A percentile compares a stretch with the other conserved stretches of the same genome.
These are phyloP conservation scores for Fraxinus excelsior DNA, from an alignment of 257 asterid species.

Conservation along the genomic window DNA sequence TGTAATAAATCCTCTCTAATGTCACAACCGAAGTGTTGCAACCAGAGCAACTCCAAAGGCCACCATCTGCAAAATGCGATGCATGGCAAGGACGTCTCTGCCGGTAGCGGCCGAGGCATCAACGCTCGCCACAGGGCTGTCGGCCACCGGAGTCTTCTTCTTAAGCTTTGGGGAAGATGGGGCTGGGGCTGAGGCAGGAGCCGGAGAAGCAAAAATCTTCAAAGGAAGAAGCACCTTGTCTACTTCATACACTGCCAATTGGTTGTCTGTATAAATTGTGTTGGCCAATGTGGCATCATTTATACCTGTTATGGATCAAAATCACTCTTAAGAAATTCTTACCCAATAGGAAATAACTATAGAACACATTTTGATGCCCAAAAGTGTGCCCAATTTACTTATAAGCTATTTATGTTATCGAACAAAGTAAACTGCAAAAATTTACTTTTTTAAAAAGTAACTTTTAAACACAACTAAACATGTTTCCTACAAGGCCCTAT, in stretches of 20 bases:
- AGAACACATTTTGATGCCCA: background rate
- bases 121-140: constrained; percentile 45
- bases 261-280: constrained; percentile 63
- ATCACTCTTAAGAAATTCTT: background rate
- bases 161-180: constrained; percentile 35
- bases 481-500: too few species aligned
- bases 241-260: constrained; percentile 79
- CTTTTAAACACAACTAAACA: background rate
- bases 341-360: background rate
- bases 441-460: background rate
- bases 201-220: constrained; percentile 63
- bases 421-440: background rate
- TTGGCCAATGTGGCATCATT: constrained; percentile 61
- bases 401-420: background rate
- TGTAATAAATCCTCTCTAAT: background rate
- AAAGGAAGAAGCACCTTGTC: constrained; percentile 81
- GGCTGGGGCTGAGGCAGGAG: constrained; percentile 59
- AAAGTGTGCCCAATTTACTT: background rate
- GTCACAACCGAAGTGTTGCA: constrained; percentile 40
- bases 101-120: constrained; percentile 26
- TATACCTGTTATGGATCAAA: constrained; percentile 41
- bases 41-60: constrained; percentile 35
- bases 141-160: constrained; percentile 46
- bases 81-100: constrained; percentile 39
- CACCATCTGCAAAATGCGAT: constrained; percentile 35